Conservation (phyloP, 2,329 filamentous ascomycete genomes). For the Aspergillus caelatus region DNA sequence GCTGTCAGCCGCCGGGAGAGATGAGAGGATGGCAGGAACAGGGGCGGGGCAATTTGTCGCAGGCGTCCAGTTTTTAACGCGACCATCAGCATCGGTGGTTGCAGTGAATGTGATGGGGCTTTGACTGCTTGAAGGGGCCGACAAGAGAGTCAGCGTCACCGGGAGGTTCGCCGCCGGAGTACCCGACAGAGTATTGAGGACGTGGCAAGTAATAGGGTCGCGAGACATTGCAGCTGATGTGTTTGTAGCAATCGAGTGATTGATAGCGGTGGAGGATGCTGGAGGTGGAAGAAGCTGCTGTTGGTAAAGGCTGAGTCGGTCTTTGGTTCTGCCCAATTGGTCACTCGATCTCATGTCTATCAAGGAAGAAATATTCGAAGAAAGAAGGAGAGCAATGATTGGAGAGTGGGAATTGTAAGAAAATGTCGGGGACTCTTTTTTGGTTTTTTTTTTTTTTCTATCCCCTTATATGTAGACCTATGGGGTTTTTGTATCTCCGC, state of each 20-base stretch:
- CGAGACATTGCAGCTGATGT: constrained; percentile 36
- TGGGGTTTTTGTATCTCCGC: constrained; percentile 25
- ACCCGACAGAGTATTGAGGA: constrained; percentile 53
- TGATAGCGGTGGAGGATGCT: constrained; percentile 10
- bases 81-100: constrained; percentile 50
- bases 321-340: constrained; percentile 29
- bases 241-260: constrained; percentile 14
- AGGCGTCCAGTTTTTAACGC: constrained; percentile 48
- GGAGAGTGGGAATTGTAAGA: not conserved
- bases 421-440: not conserved
- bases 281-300: constrained; percentile 30
- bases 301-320: constrained; percentile 38
- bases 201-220: constrained; percentile 54
- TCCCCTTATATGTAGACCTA: not conserved
- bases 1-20: constrained; percentile 38
- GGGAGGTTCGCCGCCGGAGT: constrained; percentile 50
- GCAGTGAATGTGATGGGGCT: constrained; percentile 38
- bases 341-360: constrained; percentile 26
- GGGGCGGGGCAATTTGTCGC: constrained; percentile 24
- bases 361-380: constrained; percentile 16
- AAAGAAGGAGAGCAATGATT: not conserved
- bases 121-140: constrained; percentile 29
- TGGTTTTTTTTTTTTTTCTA: not conserved
- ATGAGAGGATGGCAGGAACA: constrained; percentile 33
- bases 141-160: constrained; percentile 58